These are phyloP conservation scores for Mycena leptocephala DNA, from an alignment of 768 basidiomycete genomes.

Conservation along the genomic window DNA sequence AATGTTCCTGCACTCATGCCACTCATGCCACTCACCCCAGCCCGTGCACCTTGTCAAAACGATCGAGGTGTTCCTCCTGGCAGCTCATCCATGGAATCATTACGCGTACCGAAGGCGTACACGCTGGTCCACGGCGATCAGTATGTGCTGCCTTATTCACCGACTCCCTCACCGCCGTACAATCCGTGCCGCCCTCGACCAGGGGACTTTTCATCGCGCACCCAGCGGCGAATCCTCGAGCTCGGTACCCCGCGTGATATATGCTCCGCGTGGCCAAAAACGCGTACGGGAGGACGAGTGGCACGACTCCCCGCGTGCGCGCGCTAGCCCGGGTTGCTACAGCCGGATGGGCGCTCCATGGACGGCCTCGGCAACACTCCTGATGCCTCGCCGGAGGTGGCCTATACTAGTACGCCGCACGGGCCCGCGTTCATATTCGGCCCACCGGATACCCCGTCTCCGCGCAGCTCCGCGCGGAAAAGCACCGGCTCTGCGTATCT, in stretches of 20 bases:
- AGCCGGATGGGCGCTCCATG: background rate
- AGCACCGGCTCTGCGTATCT: background rate
- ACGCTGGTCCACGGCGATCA: too few species aligned
- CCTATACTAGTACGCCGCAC: background rate
- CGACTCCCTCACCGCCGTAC: background rate
- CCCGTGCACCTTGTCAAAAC: background rate
- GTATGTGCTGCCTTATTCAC: background rate
- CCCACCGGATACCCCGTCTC: background rate
- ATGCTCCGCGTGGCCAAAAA: background rate
- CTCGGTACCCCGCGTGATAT: background rate
- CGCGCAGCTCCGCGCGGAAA: background rate
- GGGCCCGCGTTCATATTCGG: background rate
- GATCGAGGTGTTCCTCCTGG: background rate
- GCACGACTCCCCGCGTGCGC: background rate
- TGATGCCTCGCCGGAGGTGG: background rate
- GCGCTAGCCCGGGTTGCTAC: too few species aligned
- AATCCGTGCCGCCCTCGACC: background rate
- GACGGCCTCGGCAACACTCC: background rate
- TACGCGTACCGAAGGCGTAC: too few species aligned
- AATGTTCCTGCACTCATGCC: background rate
- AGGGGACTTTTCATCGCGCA: background rate
- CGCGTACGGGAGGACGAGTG: background rate
- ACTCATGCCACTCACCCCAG: background rate
- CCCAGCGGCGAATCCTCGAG: background rate
- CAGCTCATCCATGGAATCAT: background rate